Evolutionary conservation across 2,329 filamentous ascomycete genomes (phyloP), one percentile per base, ranked within the genome.

Genomic region (Colletotrichum sp.): DNA sequence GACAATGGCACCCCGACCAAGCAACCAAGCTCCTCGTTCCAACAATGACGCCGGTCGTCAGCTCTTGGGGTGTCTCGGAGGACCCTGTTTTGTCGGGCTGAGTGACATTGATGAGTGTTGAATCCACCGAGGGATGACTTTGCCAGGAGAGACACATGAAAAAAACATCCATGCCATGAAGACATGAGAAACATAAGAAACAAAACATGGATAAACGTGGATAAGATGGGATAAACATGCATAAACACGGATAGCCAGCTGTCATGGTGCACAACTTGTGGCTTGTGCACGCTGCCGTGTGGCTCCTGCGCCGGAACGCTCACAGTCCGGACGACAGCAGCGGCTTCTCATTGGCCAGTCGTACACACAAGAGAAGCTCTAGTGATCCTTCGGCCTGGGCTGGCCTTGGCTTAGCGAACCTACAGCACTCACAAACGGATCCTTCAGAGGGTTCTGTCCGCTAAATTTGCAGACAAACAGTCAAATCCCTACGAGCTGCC

Each of bases 1-100:
- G 62, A 62, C n/a, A 72, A 8, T 24, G 32, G 34, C n/a, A 16
- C 44, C 44, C 0, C 0, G 0, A 52, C 44, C 24, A 32, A 49
- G 60, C 10, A 59, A 24, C 30, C 30, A 28, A 30, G 66, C 49
- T 68, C 55, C 10, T 24, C 30, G 59, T 71, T 66, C 32, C 67
- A 72, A 52, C 44, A 21, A 52, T 12, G n/a, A 52, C 44, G 10
- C 44, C 44, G 44, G 44, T 55, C 66, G 10, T 65, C 62, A 55
- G 16, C 67, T 60, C 67, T 49, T 65, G 72, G 68, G 34, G 39
- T 67, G 72, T 75, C 60, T 75, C 68, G 68, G 72, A 71, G 39
- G 49, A 55, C 67, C 60, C 62, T 72, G 72, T 60, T 62, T 62
- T 34, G 30, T 36, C 44, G 30, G 49, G 65, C 49, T 68, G 44